Percentiles rank a stretch among this genome's conserved stretches.
Conservation (phyloP, 179 eudicot species). For the Spergularia azorica region DNA sequence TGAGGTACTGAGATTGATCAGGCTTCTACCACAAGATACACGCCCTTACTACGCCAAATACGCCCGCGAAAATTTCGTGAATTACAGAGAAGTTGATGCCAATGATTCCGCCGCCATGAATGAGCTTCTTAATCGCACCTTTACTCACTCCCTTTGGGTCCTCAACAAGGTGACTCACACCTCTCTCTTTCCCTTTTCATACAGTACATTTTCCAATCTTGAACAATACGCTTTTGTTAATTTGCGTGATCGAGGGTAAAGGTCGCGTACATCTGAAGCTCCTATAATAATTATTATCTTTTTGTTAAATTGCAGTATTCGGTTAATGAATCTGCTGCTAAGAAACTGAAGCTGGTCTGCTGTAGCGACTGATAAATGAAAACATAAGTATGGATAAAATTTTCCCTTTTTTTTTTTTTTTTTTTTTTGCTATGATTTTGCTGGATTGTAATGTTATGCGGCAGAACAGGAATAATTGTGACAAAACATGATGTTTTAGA, state of each 20-base stretch:
- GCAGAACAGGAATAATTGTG: not conserved
- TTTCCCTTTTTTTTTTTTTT: not conserved
- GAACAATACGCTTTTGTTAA: not conserved
- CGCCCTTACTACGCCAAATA: slow-evolving; percentile 83
- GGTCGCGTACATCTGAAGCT: not conserved
- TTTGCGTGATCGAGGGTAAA: not conserved
- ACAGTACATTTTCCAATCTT: no score
- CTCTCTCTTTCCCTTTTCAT: not conserved
- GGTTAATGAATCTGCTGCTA: slow-evolving; percentile 60
- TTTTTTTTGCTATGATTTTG: slow-evolving; percentile 23
- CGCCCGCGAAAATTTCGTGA: slow-evolving; percentile 89
- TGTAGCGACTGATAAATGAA: slow-evolving; percentile 21
- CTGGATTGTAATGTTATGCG: not conserved
- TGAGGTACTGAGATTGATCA: slow-evolving; percentile 67
- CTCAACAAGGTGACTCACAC: slow-evolving; percentile 54
- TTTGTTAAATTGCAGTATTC: slow-evolving; percentile 50
- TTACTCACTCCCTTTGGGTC: slow-evolving; percentile 78
- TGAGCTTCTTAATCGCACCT: slow-evolving; percentile 74
- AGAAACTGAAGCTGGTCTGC: slow-evolving; percentile 59
- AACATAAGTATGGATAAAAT: slow-evolving; percentile 5
- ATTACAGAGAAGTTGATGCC: slow-evolving; percentile 68
- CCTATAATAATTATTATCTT: not conserved
- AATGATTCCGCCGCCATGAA: slow-evolving; percentile 46
- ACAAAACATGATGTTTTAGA: not conserved
- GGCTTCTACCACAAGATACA: slow-evolving; percentile 72